Evolutionary conservation across 768 basidiomycete species (phyloP).

Genomic region (Collybia sp.): DNA sequence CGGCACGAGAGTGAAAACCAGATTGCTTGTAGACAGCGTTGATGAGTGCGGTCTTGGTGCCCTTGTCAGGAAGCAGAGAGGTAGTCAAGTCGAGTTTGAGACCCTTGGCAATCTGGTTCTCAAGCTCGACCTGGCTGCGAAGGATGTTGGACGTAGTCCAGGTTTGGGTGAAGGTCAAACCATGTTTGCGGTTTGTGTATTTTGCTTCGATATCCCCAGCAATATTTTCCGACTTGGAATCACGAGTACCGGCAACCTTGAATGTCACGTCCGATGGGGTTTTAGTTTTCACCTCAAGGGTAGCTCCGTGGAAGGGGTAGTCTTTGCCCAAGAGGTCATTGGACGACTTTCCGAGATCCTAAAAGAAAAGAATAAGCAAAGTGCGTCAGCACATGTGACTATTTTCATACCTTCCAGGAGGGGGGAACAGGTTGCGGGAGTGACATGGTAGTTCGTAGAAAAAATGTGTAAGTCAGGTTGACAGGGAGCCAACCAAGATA

Average conservation of each 20-base stretch:
- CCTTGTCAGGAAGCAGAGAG: slow-evolving; percentile 82
- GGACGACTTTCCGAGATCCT: slow-evolving; percentile 97
- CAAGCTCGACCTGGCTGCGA: slow-evolving; percentile 88
- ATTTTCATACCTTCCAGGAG: slow-evolving; percentile 82
- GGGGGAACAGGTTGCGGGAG: slow-evolving; percentile 95
- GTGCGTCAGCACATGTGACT: too few relatives aligned
- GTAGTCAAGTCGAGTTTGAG: slow-evolving; percentile 92
- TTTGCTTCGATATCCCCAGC: slow-evolving; percentile 93
- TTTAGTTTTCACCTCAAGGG: slow-evolving; percentile 84
- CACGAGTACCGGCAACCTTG: slow-evolving; percentile 84
- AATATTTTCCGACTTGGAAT: slow-evolving; percentile 71
- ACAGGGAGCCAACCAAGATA: too few relatives aligned
- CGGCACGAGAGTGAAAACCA: slow-evolving; percentile 86
- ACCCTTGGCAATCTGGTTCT: slow-evolving; percentile 96
- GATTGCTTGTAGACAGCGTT: slow-evolving; percentile 93
- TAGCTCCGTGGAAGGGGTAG: slow-evolving; percentile 72
- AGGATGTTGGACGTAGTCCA: slow-evolving; percentile 96
- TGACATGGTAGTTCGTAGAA: slow-evolving; percentile 53
- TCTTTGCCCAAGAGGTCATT: slow-evolving; percentile 92
- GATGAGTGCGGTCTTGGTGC: slow-evolving; percentile 78
- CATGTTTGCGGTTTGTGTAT: slow-evolving; percentile 87
- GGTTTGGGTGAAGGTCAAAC: slow-evolving; percentile 88
- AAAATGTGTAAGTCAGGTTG: not conserved
- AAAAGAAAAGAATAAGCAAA: not conserved
- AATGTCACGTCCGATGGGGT: slow-evolving; percentile 89